A percentile compares a stretch with the other conserved stretches of the same genome.
These are phyloP conservation scores for Botrytis pseudocinerea DNA, from an alignment of 2,329 filamentous ascomycete genomes.

Conservation along the genomic window DNA sequence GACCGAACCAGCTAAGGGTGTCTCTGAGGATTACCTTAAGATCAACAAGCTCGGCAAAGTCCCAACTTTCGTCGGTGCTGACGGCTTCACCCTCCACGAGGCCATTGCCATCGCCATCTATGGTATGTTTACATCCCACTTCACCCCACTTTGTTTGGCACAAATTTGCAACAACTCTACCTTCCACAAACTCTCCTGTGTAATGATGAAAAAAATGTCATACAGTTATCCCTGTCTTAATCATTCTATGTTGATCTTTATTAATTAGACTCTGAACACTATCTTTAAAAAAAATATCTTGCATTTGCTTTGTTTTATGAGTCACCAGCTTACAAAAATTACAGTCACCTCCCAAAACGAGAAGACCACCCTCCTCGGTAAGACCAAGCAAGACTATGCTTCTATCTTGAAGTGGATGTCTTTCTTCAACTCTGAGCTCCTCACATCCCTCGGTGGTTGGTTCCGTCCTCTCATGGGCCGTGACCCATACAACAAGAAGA, in stretches of 20 bases:
- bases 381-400: slow-evolving; percentile 99
- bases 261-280: slow-evolving; percentile 74
- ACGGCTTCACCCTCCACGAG: slow-evolving; percentile 89
- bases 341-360: slow-evolving; percentile 98
- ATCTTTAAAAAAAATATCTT: slow-evolving; percentile 31
- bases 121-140: slow-evolving; percentile 63
- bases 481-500: slow-evolving; percentile 96
- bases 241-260: slow-evolving; percentile 75
- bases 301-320: slow-evolving; percentile 25
- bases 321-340: slow-evolving; percentile 32
- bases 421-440: slow-evolving; percentile 87
- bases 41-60: slow-evolving; percentile 87
- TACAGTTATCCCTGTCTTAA: slow-evolving; percentile 99
- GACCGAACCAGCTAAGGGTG: slow-evolving; percentile 63
- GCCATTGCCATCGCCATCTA: slow-evolving; percentile 95
- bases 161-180: slow-evolving; percentile 24
- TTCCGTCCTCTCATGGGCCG: slow-evolving; percentile 82
- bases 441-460: slow-evolving; percentile 73
- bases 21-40: slow-evolving; percentile 77
- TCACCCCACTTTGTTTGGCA: not conserved
- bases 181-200: slow-evolving; percentile 25
- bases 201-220: slow-evolving; percentile 55
- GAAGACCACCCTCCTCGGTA: slow-evolving; percentile 98
- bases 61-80: slow-evolving; percentile 87
- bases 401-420: slow-evolving; percentile 99